Base-by-base conservation (phyloP, 164 flowering plant genomes). In the Warburgia ugandensis region DNA sequence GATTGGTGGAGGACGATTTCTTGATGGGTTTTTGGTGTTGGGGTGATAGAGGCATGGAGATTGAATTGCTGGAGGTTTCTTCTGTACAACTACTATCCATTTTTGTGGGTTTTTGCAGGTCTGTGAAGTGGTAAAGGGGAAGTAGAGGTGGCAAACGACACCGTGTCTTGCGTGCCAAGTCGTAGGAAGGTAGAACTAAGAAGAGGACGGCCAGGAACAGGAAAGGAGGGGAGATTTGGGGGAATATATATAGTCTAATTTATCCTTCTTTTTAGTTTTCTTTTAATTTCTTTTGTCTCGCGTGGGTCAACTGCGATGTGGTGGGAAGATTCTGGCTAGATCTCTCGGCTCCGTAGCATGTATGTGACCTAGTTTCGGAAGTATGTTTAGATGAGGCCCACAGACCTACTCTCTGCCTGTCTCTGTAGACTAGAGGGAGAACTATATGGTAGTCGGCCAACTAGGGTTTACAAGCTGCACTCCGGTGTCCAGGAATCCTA, bases 11-110 rank as follows among this genome's bases (percentile, higher is more conserved):
- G 8, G 73, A 69, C 23, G 63, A 50, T 35, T 61, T 46, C 25
- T 52, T 52, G 9, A 10, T 54, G 66, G 48, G 59, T 33, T 5
- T 46, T 9, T 27, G 23, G 9, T 1, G 29, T n/a, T 13, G 55
- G 26, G 27, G 48, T 29, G 13, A n/a, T n/a, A 54, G 54, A 5
- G 68, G 25, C 16, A 45, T 50, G 1, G 73, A 63, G 13, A 49
- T 23, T 3, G 79, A 64, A 31, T 75, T 71, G 27, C 61, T 72
- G 3, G 67, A 64, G 64, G 72, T 73, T 37, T 79, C 83, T 14
- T 79, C 84, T 33, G 50, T 62, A 58, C 77, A 70, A 58, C 74
- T 77, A 29, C 67, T 63, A 23, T 74, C 86, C 85, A 80, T 79
- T 35, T 19, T 8, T 19, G 14, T 50, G 3, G 21, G 19, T 3